Evolutionary conservation across 371 early-diverging fungal genomes (phyloP).

Genomic region (Rhizopus arrhizus): DNA sequence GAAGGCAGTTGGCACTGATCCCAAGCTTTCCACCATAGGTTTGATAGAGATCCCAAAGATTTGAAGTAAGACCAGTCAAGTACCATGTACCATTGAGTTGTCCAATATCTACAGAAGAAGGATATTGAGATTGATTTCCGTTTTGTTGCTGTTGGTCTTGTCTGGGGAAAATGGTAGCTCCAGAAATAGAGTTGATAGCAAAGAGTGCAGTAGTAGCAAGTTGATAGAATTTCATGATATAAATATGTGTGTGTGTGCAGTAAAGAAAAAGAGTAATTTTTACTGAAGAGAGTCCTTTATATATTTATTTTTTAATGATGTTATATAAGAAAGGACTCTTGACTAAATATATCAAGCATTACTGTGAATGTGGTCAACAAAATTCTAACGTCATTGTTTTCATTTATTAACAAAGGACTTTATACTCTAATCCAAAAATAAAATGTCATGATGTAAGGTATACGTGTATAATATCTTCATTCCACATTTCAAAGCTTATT

Average conservation of each 20-base stretch:
- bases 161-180: slow-evolving; percentile 17
- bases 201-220: slow-evolving; percentile 18
- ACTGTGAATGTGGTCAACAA: no score
- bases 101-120: slow-evolving; percentile 8
- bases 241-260: background rate
- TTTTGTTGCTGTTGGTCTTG: slow-evolving; percentile 13
- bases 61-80: slow-evolving; percentile 23
- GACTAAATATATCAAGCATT: no score
- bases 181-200: slow-evolving; percentile 15
- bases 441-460: no score
- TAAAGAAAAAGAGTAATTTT: slow-evolving; percentile 1
- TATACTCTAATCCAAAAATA: background rate
- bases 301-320: no score
- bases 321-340: slow-evolving; percentile 6
- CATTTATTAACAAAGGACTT: slow-evolving; percentile 9
- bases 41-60: slow-evolving; percentile 16
- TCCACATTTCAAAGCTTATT: no score
- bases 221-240: no score
- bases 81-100: slow-evolving; percentile 27
- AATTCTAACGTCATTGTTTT: no score
- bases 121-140: slow-evolving; percentile 13
- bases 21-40: slow-evolving; percentile 10
- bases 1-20: slow-evolving; percentile 17
- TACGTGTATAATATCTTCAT: no score
- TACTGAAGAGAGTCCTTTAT: no score